Evolutionary conservation across 1,139 yeast genomes (phyloP).

Genomic region (Taiozyma sp.): DNA sequence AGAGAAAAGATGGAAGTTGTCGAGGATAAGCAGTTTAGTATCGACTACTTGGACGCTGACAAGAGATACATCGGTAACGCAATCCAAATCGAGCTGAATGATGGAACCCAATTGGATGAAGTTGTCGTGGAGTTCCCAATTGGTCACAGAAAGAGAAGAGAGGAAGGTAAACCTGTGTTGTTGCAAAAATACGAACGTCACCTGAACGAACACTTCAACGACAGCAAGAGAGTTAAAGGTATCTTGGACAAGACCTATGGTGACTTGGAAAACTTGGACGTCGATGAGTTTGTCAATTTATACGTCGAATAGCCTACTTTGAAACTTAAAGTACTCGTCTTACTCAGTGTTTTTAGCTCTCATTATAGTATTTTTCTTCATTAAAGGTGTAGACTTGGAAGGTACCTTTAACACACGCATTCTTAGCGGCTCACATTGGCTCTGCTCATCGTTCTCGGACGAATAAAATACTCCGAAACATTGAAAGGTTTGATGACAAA

Average conservation of each 20-base stretch:
- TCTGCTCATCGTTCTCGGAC: not conserved
- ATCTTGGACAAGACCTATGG: constrained; percentile 33
- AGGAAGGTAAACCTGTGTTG: constrained; percentile 52
- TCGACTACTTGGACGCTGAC: constrained; percentile 49
- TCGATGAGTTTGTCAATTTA: constrained; percentile 44
- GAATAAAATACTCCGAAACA: not conserved
- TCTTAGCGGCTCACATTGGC: not conserved
- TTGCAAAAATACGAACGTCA: constrained; percentile 45
- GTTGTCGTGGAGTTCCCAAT: constrained; percentile 51
- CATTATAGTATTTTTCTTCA: not conserved
- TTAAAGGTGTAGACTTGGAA: not conserved
- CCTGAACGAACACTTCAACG: constrained; percentile 37
- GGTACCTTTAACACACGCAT: not conserved
- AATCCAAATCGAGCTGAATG: constrained; percentile 41
- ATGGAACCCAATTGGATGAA: constrained; percentile 48
- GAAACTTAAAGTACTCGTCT: not conserved
- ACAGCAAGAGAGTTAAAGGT: constrained; percentile 29
- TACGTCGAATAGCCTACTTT: constrained; percentile 20
- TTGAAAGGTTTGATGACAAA: not conserved
- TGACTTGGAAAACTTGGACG: constrained; percentile 36
- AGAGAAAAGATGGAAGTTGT: constrained; percentile 50
- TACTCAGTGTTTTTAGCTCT: not conserved
- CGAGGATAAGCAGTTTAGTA: constrained; percentile 41
- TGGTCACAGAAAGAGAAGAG: constrained; percentile 52
- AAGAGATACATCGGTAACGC: constrained; percentile 56